A percentile compares a stretch with the other conserved stretches of the same genome.
Evolutionary conservation across 2,329 filamentous ascomycete genomes (phyloP).

Genomic region (Diaporthe capsici): DNA sequence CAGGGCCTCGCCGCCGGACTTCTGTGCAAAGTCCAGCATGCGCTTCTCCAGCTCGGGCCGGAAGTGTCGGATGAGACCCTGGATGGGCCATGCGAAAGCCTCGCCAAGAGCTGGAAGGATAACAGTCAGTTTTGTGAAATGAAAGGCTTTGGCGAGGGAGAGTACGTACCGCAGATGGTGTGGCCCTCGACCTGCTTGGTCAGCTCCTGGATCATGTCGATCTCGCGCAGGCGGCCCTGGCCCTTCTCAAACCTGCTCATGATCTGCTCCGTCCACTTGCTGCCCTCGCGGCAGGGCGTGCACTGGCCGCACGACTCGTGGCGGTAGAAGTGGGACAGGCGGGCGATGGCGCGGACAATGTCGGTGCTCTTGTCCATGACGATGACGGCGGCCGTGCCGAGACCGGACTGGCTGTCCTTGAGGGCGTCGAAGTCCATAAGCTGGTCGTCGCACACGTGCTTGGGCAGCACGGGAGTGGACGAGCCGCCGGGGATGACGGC

Average conservation of each 20-base stretch:
- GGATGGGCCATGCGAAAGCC: conserved; percentile 98
- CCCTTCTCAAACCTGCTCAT: conserved; percentile 97
- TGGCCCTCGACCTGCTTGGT: conserved; percentile 99
- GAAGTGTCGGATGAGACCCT: conserved; percentile 98
- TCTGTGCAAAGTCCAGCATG: conserved; percentile 83
- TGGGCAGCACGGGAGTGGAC: conserved; percentile 95
- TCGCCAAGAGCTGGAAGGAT: conserved; percentile 81
- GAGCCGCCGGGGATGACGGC: conserved; percentile 97
- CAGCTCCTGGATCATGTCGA: conserved; percentile 99
- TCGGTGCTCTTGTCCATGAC: conserved; percentile 99
- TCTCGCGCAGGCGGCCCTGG: conserved; percentile 89
- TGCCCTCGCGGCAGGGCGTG: conserved; percentile 98
- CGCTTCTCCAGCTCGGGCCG: conserved; percentile 93
- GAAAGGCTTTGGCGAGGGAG: background rate
- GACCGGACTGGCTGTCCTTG: conserved; percentile 97
- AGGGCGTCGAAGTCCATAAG: conserved; percentile 99
- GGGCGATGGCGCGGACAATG: conserved; percentile 92
- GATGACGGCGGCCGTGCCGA: conserved; percentile 97
- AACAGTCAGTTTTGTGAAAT: conserved; percentile 46
- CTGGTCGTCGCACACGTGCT: conserved; percentile 90
- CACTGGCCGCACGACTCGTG: conserved; percentile 99
- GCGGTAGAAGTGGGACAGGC: conserved; percentile 96
- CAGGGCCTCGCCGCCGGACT: conserved; percentile 80
- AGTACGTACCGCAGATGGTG: conserved; percentile 89
- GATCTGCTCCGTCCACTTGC: conserved; percentile 99